Base-by-base conservation (phyloP, 768 basidiomycete genomes). In the Phlegmacium glaucopus region DNA sequence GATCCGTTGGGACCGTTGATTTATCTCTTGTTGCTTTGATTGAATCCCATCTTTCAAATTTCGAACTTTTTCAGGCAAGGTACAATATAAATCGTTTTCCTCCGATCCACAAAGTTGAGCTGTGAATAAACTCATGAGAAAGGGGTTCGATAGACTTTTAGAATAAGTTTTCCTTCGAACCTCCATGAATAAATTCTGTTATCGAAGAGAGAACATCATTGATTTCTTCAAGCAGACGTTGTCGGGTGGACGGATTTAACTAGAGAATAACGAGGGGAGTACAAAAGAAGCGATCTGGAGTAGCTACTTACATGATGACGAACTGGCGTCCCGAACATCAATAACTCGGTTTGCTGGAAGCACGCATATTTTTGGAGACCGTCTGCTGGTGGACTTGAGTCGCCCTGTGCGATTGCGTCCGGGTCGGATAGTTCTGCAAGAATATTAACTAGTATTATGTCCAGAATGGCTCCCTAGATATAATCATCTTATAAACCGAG, bases 121-220 rank as follows among this genome's bases (percentile, higher is more conserved):
- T 22, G 22, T 2, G 22, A 22, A 22, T 22, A 22, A 22, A 3
- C 22, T 3, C 22, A 22, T 22, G 22, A 22, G 5, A 22, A 45
- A 45, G 9, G 16, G 27, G 16, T 15, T 28, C 10, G 9, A 43
- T 7, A 15, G 18, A 26, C 27, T 15, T 17, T 11, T 4, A 13
- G 39, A 27, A 38, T 18, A 41, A n/a, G 36, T 25, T 18, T 28
- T 25, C 3, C 35, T 49, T 48, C 51, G 39, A 50, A 57, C 55
- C 52, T 51, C 52, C 59, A 39, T 55, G 45, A 38, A 62, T 56
- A 36, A 59, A 53, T 18, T 60, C 52, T n/a, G 57, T 47, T 7
- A 61, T 32, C 1, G 57, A 54, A 11, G 27, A 22, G 17, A 64
- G 46, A 11, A 45, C 53, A n/a, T 41, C 49, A 9, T 55, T 57